Evolutionary conservation across 2,329 filamentous ascomycete species (phyloP), one percentile per base, ranked within the genome.

Genomic region (Trichophaea hybrida): DNA sequence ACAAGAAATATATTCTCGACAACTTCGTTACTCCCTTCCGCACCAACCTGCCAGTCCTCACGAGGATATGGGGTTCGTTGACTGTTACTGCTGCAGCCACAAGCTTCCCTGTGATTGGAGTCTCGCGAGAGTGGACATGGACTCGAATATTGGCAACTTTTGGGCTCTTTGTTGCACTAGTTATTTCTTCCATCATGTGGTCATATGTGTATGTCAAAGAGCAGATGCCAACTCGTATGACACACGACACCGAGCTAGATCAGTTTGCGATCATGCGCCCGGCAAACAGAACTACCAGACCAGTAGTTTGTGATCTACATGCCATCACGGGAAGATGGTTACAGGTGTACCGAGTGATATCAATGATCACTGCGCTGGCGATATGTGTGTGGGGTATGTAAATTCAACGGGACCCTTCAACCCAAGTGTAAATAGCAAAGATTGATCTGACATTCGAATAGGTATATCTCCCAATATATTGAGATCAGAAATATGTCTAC

Each of bases 391-490:
- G 7, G 55, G 55, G 56, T 63, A 44, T 48, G 50, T n/a, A 54
- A 17, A 3, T 24, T 17, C 12, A 24, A 24, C 24, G 24, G 24
- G 24, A 24, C 24, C 24, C 3, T 24, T 24, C 1, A 24, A 1
- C 24, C 3, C 1, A 24, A 3, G 1, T 1, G 1, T 2, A 24
- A 24, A 24, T 24, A 24, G 24, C 24, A 17, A 13, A 40, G 33
- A 38, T 33, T 24, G 48, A 48, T 31, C 17, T 33, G 15, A 43
- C 38, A 2, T 43, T 12, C 15, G 35, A 51, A 12, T 38, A 58
- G 57, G 32, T 60, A 64, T 44, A 55, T 64, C 13, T 64, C 61
- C 48, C 59, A 64, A 46, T 65, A 64, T 46, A 50, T 64, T 33
- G 62, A 62, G 44, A 34, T 64, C 49, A 48, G 62, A 7, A 35